Conservation (phyloP, 257 asterid species). For the Asclepias syriaca region DNA sequence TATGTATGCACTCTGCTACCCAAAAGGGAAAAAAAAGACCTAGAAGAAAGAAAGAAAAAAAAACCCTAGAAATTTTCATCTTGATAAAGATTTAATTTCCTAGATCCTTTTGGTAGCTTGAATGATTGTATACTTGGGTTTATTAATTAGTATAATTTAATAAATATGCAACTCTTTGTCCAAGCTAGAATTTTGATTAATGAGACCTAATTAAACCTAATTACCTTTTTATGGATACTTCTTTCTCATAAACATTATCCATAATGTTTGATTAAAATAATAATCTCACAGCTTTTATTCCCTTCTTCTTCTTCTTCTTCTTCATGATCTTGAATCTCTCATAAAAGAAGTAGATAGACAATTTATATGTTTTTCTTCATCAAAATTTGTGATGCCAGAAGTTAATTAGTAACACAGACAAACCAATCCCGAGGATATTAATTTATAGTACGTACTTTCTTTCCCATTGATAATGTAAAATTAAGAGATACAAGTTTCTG, state of each 20-base stretch:
- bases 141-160: conserved; percentile 6
- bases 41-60: conserved; percentile 29
- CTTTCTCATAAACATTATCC: not conserved
- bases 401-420: no score
- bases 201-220: no score
- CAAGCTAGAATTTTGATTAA: not conserved
- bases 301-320: no score
- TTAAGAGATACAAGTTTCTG: not conserved
- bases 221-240: no score
- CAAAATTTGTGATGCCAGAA: no score
- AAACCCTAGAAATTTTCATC: conserved; percentile 31
- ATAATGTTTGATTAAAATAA: not conserved
- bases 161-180: conserved; percentile 10
- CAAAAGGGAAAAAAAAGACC: not conserved
- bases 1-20: conserved; percentile 13
- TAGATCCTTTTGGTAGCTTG: conserved; percentile 16
- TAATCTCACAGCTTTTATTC: not conserved
- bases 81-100: conserved; percentile 6
- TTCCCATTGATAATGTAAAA: not conserved
- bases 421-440: conserved; percentile 25
- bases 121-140: conserved; percentile 15
- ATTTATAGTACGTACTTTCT: not conserved
- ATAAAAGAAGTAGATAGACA: no score
- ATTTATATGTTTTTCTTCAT: no score
- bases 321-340: no score